phyloP scores from a whole-genome alignment of 805 yeast species.

The Schizosaccharomyces pombe region ASM294v3 CU329670.1:4372001-4372500 shows the following conservation, averaged over 20 bases:
- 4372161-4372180: constrained; percentile 29
- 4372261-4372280: constrained; percentile 30
- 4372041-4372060: constrained; percentile 38
- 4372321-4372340: too few relatives aligned
- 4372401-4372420: background rate
- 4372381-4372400: background rate
- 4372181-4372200: constrained; percentile 54
- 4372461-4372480: background rate
- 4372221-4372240: constrained; percentile 58
- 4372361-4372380: background rate
- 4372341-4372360: background rate
- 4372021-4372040: constrained; percentile 9
- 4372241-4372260: constrained; percentile 53
- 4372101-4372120: constrained; percentile 47
- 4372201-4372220: constrained; percentile 61
- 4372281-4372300: background rate
- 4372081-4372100: constrained; percentile 76
- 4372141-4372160: constrained; percentile 32
- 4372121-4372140: constrained; percentile 52
- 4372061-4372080: constrained; percentile 69
- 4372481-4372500: too few relatives aligned
- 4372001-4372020: constrained; percentile 19
- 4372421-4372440: background rate
- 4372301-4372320: background rate
- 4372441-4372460: background rate